Evolutionary conservation across 495 filamentous ascomycete species (phyloP).

Genomic region (Hypoxylon crocopeplum): DNA sequence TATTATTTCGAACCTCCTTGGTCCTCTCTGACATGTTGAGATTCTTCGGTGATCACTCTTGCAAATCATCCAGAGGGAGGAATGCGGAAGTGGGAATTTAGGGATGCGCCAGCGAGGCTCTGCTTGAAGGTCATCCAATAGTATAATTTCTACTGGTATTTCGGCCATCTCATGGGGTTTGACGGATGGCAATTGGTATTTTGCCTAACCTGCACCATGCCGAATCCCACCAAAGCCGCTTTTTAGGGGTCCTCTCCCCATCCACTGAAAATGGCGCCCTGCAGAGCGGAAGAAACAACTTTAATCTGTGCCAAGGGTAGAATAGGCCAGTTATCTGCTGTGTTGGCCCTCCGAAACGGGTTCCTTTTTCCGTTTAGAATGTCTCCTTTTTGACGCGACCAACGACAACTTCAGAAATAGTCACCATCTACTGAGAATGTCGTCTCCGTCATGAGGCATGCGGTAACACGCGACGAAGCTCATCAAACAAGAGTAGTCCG

Average conservation of each 20-base stretch:
- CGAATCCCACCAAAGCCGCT: not conserved
- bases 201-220: constrained; percentile 33
- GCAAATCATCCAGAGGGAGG: too few relatives aligned
- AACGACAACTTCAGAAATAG: constrained; percentile 1
- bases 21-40: not conserved
- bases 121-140: not conserved
- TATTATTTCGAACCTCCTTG: constrained; percentile 14
- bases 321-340: constrained; percentile 21
- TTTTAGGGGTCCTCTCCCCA: constrained; percentile 30
- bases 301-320: constrained; percentile 28
- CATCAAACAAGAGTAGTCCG: constrained; percentile 17
- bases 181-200: constrained; percentile 28
- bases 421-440: not conserved
- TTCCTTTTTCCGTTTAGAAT: constrained; percentile 17
- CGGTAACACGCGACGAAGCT: constrained; percentile 17
- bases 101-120: constrained; percentile 2
- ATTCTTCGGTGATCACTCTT: constrained; percentile 1
- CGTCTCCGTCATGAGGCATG: constrained; percentile 5
- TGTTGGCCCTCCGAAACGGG: constrained; percentile 22
- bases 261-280: constrained; percentile 31
- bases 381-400: constrained; percentile 4
- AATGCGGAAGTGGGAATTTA: not conserved
- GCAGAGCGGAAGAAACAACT: constrained; percentile 34
- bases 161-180: constrained; percentile 23
- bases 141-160: constrained; percentile 18